These are phyloP conservation scores for Basidiobolus meristosporus DNA, from an alignment of 371 early-diverging fungal genomes.

Conservation along the genomic window DNA sequence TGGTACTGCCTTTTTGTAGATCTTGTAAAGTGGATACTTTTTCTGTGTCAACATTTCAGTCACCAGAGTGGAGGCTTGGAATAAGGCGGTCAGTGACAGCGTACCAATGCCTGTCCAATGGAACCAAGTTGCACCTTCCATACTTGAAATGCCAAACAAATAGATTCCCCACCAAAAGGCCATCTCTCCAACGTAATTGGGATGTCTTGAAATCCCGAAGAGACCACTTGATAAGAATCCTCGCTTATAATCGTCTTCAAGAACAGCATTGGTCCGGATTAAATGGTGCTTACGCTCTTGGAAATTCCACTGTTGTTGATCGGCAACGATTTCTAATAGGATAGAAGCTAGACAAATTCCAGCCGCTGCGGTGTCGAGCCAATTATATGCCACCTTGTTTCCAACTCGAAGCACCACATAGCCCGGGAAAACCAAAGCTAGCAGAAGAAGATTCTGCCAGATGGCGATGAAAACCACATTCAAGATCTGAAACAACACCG, in stretches of 20 bases:
- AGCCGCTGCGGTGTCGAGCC: conserved; percentile 22
- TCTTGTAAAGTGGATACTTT: conserved; percentile 56
- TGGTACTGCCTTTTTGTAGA: too few relatives aligned
- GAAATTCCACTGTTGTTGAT: conserved; percentile 68
- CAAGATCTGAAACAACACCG: conserved; percentile 39
- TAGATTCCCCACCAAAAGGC: conserved; percentile 41
- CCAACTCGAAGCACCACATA: conserved; percentile 17
- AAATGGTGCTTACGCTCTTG: conserved; percentile 39
- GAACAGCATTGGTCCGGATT: conserved; percentile 9
- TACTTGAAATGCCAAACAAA: conserved; percentile 31
- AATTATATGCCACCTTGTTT: conserved; percentile 3
- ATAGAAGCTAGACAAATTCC: conserved; percentile 21
- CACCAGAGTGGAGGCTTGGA: conserved; percentile 48
- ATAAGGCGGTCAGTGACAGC: conserved; percentile 30
- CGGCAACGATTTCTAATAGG: conserved; percentile 44
- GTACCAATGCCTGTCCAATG: conserved; percentile 42
- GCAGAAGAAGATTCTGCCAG: conserved; percentile 46
- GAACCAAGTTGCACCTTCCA: conserved; percentile 9
- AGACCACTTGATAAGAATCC: conserved; percentile 62
- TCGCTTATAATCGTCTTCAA: conserved; percentile 17
- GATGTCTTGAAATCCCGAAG: conserved; percentile 41
- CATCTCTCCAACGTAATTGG: conserved; percentile 58
- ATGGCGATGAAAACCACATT: conserved; percentile 53
- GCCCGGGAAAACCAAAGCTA: conserved; percentile 36
- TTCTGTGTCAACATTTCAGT: conserved; percentile 48